These are phyloP conservation scores for Diplodia mutila DNA, from an alignment of 2,329 filamentous ascomycete species.

Conservation along the genomic window DNA sequence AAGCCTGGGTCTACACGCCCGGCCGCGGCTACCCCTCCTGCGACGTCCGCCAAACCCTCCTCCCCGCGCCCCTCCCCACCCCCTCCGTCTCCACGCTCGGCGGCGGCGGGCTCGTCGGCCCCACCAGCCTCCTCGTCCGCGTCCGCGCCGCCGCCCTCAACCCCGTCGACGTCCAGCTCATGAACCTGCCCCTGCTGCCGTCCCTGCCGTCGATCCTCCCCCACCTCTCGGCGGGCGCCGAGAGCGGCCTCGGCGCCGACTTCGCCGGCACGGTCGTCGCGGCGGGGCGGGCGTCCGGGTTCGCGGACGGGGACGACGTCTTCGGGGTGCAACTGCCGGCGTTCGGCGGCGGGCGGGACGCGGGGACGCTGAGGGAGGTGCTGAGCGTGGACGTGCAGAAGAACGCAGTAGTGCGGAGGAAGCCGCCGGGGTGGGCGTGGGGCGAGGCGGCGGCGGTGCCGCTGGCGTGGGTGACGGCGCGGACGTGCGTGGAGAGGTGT, in stretches of 20 bases:
- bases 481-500: conserved; percentile 39
- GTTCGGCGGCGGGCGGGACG: neutral
- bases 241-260: conserved; percentile 9
- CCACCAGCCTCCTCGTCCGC: conserved; percentile 42
- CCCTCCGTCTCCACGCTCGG: too few species aligned
- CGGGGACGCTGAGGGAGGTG: neutral
- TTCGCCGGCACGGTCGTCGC: conserved; percentile 14
- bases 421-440: conserved; percentile 31
- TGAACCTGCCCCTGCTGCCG: conserved; percentile 13
- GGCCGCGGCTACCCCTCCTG: conserved; percentile 5
- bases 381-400: neutral
- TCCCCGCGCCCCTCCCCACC: neutral
- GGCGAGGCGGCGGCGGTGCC: conserved; percentile 38
- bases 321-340: neutral
- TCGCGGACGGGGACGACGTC: neutral
- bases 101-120: neutral
- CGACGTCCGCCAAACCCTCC: neutral
- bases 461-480: conserved; percentile 45
- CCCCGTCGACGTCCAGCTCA: conserved; percentile 46
- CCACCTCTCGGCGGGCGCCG: neutral
- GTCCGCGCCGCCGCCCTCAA: conserved; percentile 53
- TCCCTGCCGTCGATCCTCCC: neutral
- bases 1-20: conserved; percentile 18
- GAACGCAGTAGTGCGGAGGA: conserved; percentile 29
- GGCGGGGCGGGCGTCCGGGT: neutral